Evolutionary conservation across 2,329 filamentous ascomycete species (phyloP).

Genomic region (Hypoxylon sp.): DNA sequence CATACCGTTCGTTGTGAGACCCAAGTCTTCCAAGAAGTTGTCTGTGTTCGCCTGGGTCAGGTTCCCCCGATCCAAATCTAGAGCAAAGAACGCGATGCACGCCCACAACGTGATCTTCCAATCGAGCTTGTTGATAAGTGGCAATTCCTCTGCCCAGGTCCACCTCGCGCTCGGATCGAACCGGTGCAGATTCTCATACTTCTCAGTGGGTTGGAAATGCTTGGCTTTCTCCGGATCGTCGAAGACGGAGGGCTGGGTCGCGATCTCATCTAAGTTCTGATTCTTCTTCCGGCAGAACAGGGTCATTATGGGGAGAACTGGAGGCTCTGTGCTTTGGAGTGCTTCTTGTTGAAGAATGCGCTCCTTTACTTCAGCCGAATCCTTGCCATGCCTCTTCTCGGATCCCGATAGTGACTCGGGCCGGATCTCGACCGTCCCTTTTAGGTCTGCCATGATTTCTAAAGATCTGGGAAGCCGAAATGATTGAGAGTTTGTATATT

Average conservation of each 20-base stretch:
- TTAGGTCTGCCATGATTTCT: conserved; percentile 35
- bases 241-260: conserved; percentile 60
- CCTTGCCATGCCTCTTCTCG: conserved; percentile 25
- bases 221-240: conserved; percentile 58
- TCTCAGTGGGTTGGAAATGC: conserved; percentile 52
- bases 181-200: conserved; percentile 52
- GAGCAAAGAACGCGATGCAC: conserved; percentile 67
- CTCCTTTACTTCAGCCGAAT: conserved; percentile 26
- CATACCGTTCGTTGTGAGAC: conserved; percentile 53
- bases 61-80: conserved; percentile 65
- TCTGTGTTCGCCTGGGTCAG: conserved; percentile 56
- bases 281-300: conserved; percentile 42
- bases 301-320: conserved; percentile 45
- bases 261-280: conserved; percentile 47
- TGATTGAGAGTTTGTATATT: not conserved
- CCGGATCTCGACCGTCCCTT: conserved; percentile 20
- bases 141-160: conserved; percentile 52
- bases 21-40: conserved; percentile 53
- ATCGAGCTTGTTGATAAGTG: conserved; percentile 59
- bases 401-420: conserved; percentile 34
- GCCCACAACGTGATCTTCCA: conserved; percentile 64
- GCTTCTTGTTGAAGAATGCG: conserved; percentile 36
- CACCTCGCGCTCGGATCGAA: conserved; percentile 51
- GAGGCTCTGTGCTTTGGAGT: conserved; percentile 44
- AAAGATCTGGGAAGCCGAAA: not conserved